A percentile compares a stretch with the other conserved stretches of the same genome.
phyloP scores from a whole-genome alignment of 495 filamentous ascomycete species.

The Jackrogersella minutella region DNA sequence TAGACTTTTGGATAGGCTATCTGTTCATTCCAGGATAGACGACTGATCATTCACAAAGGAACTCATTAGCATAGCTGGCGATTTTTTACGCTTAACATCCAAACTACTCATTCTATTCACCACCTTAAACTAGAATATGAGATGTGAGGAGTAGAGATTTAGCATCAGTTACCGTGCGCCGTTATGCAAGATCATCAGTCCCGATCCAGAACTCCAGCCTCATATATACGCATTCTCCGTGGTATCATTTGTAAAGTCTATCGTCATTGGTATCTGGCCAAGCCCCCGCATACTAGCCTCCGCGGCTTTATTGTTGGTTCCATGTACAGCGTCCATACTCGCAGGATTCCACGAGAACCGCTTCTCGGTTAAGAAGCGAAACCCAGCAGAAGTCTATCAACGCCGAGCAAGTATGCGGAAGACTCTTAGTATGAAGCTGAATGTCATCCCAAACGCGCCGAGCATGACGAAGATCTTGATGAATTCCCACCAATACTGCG shows the following conservation, averaged over 20 bases:
- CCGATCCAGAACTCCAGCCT: constrained; percentile 10
- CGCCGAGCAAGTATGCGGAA: constrained; percentile 16
- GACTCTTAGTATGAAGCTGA: constrained; percentile 43
- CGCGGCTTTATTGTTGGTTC: neutral
- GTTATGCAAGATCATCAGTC: constrained; percentile 5
- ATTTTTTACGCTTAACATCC: too few species aligned
- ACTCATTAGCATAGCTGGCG: too few species aligned
- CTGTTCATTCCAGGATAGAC: too few species aligned
- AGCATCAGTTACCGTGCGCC: constrained; percentile 6
- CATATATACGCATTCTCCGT: constrained; percentile 13
- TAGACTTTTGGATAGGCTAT: too few species aligned
- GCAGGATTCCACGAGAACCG: neutral
- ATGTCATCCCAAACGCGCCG: constrained; percentile 47
- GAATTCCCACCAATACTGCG: constrained; percentile 57
- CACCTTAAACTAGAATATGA: neutral
- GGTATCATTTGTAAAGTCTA: constrained; percentile 26
- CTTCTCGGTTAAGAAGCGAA: neutral
- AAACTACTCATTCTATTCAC: too few species aligned
- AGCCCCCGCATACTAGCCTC: neutral
- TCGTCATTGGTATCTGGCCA: constrained; percentile 1
- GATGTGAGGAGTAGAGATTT: neutral
- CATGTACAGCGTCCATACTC: neutral
- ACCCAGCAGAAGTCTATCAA: neutral
- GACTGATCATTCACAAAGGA: too few species aligned
- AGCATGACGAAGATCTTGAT: constrained; percentile 58